Evolutionary conservation across 2,329 filamentous ascomycete species (phyloP), one percentile per base, ranked within the genome.

Genomic region (Phialophora verrucosa): DNA sequence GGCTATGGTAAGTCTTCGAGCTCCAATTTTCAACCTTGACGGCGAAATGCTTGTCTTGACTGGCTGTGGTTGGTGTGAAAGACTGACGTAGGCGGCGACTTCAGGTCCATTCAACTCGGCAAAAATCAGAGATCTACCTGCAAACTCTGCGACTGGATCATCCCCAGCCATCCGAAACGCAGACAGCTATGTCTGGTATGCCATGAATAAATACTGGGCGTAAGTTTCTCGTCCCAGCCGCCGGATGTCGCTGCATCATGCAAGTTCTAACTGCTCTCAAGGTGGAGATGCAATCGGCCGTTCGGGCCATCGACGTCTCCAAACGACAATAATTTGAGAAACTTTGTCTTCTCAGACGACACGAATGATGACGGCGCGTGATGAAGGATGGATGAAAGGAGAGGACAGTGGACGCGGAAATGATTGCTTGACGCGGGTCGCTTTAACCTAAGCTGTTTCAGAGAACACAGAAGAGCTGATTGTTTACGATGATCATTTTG

Each of bases 171-270:
- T 54, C 10, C 47, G 31, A 23, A 64, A 64, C 29, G 53, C 54
- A 10, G 62, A 64, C 42, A 64, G 47, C 29, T 64, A 51, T 17
- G 44, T 58, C 35, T 64, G 54, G 38, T 64, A 50, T 59, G 62
- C 62, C 3, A n/a, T 64, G 29, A 20, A 27, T 4, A 64, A 59
- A 20, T 64, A 64, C 31, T 64, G 62, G 62, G n/a, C 54, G 51
- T 55, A 31, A 55, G 51, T 55, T 38, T 55, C 29, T 31, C 25
- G n/a, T 20, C 50, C 17, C 5, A 7, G 44, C 17, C 1, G 44
- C 14, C 3, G 17, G 1, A 1, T 32, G 31, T 32, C 31, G 32
- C 32, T 10, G 11, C 10, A 35, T 11, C 11, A 4, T 20, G 47
- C 4, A 50, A 11, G 20, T 6, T 12, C 29, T 55, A 31, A 29